These are phyloP conservation scores for Trichosporon sp. DNA, from an alignment of 1,284 basidiomycete species.

Conservation along the genomic window DNA sequence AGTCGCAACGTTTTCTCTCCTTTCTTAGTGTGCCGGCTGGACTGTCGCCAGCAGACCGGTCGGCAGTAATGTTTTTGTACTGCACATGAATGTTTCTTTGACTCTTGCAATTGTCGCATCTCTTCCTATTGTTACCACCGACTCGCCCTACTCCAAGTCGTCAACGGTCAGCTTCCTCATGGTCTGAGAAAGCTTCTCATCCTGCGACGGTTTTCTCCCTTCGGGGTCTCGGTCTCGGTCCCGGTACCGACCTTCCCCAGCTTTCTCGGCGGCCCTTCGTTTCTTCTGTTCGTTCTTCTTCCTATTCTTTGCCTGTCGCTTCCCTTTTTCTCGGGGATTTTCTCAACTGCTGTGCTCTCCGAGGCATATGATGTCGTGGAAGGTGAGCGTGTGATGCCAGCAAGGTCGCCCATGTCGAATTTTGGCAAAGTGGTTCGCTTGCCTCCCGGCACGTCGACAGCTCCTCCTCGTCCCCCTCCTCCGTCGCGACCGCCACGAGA, in stretches of 20 bases:
- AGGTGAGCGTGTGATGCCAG: neutral
- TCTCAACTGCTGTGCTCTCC: conserved; percentile 1
- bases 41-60: neutral
- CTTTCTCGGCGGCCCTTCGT: neutral
- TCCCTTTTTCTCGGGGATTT: neutral
- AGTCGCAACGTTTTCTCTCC: conserved; percentile 2
- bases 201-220: no score
- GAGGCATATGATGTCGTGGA: neutral
- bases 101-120: neutral
- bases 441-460: neutral
- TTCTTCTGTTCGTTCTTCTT: conserved; percentile 2
- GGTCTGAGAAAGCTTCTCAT: no score
- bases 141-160: no score
- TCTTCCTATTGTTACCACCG: no score
- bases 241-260: no score
- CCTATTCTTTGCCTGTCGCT: neutral
- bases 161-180: no score
- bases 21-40: conserved; percentile 4
- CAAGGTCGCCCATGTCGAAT: neutral
- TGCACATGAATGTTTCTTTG: conserved; percentile 6
- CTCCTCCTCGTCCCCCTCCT: neutral
- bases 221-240: no score
- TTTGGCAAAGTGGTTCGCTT: neutral
- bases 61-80: conserved; percentile 16
- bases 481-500: no score